Percentiles rank a stretch among this genome's conserved stretches.
Conservation (phyloP, 1,139 yeast species). For the Scheffersomyces segobiensis region DNA sequence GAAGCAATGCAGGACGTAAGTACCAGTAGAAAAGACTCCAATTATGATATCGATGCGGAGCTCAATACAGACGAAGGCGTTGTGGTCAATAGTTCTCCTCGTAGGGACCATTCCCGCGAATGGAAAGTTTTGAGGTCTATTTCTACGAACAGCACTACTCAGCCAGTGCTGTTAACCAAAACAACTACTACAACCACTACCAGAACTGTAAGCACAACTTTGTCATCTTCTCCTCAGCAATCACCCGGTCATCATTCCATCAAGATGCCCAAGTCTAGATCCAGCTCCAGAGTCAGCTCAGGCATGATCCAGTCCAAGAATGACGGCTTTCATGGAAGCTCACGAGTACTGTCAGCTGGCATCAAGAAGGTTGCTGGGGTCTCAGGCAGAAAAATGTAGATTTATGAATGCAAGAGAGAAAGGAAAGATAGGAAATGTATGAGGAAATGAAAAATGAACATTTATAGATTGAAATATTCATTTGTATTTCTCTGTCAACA, state of each 20-base stretch:
- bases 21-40: conserved; percentile 19
- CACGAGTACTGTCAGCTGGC: conserved; percentile 38
- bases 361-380: conserved; percentile 37
- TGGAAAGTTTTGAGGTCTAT: conserved; percentile 47
- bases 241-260: conserved; percentile 26
- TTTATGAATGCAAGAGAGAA: neutral
- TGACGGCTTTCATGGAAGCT: conserved; percentile 9
- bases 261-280: conserved; percentile 37
- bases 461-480: neutral
- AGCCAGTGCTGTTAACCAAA: conserved; percentile 46
- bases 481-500: neutral
- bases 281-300: conserved; percentile 30
- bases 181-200: conserved; percentile 53
- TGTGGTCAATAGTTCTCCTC: conserved; percentile 21
- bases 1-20: conserved; percentile 28
- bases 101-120: conserved; percentile 25
- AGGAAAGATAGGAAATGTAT: neutral
- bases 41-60: conserved; percentile 15
- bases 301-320: conserved; percentile 22
- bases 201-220: conserved; percentile 45
- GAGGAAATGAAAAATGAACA: neutral
- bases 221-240: conserved; percentile 45
- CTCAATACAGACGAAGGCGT: conserved; percentile 17
- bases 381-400: neutral
- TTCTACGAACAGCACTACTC: conserved; percentile 35